A percentile compares a stretch with the other conserved stretches of the same genome.
Evolutionary conservation across 2,329 filamentous ascomycete species (phyloP).

Genomic region (Colletotrichum coccodes): DNA sequence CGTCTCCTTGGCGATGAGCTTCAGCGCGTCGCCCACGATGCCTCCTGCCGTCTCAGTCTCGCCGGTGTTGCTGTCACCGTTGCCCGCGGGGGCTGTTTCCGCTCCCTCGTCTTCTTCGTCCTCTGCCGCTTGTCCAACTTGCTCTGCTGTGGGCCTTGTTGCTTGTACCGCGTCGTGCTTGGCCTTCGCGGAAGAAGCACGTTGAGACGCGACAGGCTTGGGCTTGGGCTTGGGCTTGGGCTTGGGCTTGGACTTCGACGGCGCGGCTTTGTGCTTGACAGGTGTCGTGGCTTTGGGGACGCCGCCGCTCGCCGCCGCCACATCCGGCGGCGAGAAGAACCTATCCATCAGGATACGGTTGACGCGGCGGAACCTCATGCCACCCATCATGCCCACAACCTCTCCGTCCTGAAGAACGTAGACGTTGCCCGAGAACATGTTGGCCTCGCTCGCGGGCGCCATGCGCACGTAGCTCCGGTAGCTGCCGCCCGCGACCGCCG

Average conservation of each 20-base stretch:
- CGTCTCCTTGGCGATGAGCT: background rate
- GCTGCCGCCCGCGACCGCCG: background rate
- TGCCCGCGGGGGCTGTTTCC: background rate
- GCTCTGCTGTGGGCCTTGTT: background rate
- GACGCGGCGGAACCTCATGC: background rate
- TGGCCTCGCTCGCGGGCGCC: background rate
- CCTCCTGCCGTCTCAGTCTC: background rate
- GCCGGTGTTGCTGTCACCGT: background rate
- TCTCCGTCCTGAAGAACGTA: background rate
- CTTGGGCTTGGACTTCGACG: background rate
- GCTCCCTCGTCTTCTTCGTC: too few species aligned
- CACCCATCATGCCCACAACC: slow-evolving; percentile 2
- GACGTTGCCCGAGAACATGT: background rate
- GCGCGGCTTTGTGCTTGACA: too few species aligned
- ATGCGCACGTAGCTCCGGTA: slow-evolving; percentile 6
- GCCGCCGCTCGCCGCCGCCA: too few species aligned
- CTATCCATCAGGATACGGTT: background rate
- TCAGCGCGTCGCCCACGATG: background rate
- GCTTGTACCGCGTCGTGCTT: background rate
- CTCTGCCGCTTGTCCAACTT: background rate
- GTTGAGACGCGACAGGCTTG: background rate
- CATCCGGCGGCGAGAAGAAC: slow-evolving; percentile 5
- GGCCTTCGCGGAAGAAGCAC: too few species aligned
- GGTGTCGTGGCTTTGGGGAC: too few species aligned
- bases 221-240: background rate